Percentiles rank a stretch among this genome's conserved stretches.
These are phyloP conservation scores for Rubia peregrina DNA, from an alignment of 305 asterid genomes.

Conservation along the genomic window DNA sequence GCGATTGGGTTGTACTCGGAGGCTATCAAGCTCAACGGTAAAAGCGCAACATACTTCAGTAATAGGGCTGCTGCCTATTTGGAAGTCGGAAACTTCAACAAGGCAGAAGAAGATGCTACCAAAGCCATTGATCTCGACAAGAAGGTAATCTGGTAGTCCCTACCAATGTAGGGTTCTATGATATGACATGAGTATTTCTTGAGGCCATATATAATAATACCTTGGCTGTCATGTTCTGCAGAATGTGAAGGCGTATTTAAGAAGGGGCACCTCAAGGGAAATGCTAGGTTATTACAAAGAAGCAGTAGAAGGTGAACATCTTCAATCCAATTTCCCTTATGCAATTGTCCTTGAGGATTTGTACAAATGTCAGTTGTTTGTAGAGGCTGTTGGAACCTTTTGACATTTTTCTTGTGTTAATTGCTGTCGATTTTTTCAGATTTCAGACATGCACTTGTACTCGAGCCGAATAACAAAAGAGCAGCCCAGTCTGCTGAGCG, in stretches of 20 bases:
- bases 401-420: neutral
- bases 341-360: neutral
- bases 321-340: slow-evolving; percentile 7
- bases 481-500: slow-evolving; percentile 70
- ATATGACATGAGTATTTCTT: neutral
- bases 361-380: neutral
- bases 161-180: slow-evolving; percentile 9
- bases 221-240: slow-evolving; percentile 25
- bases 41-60: slow-evolving; percentile 74
- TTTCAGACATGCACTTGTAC: slow-evolving; percentile 76
- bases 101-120: slow-evolving; percentile 82
- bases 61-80: slow-evolving; percentile 93
- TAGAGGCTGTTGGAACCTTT: neutral
- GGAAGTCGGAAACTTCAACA: slow-evolving; percentile 66
- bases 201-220: neutral
- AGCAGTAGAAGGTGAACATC: slow-evolving; percentile 68
- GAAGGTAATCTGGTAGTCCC: slow-evolving; percentile 43
- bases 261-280: slow-evolving; percentile 96
- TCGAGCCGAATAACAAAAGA: slow-evolving; percentile 89
- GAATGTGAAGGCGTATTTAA: slow-evolving; percentile 83
- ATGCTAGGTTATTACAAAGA: slow-evolving; percentile 73
- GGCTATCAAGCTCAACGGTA: slow-evolving; percentile 79
- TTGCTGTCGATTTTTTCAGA: slow-evolving; percentile 36
- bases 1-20: slow-evolving; percentile 84
- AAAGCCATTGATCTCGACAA: slow-evolving; percentile 88